Evolutionary conservation across 2,329 filamentous ascomycete species (phyloP), one percentile per base, ranked within the genome.

Genomic region (Penicillium corylophilum): DNA sequence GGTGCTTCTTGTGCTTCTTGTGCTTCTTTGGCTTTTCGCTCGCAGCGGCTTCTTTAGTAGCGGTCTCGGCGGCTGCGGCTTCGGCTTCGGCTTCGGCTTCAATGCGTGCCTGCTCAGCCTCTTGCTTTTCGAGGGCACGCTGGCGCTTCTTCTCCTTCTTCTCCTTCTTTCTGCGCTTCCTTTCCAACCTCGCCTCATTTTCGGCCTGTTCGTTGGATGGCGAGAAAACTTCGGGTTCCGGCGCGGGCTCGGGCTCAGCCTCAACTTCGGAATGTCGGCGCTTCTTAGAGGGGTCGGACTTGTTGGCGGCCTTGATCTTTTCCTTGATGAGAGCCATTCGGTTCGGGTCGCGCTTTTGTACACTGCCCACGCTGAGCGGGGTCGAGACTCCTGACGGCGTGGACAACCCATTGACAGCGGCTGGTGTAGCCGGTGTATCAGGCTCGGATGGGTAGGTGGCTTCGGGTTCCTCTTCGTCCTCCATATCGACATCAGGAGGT

Each of bases 1-100:
- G 36, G 28, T 18, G 33, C n/a, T 48, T 56, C 36, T 53, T 49
- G n/a, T 44, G 15, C 50, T 56, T 51, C 29, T 53, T 49, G 7
- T 42, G 39, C 2, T 50, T 40, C 29, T 41, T 29, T 12, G 5
- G 12, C 18, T 24, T 40, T 15, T 46, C 9, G n/a, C 18, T 36
- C 35, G 13, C 24, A 13, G 8, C 16, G 6, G 35, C 12, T 20
- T 49, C 38, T 12, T 46, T 51, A 42, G 40, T 31, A 22, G 23
- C 48, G n/a, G 13, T 39, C 26, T 20, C 16, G 26, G 22, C 45
- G 24, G n/a, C 28, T 4, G 28, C 38, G 13, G 22, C 22, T 26
- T 41, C 39, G n/a, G n/a, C n/a, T n/a, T n/a, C n/a, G n/a, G n/a
- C 28, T 4, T 38, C 38, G 13, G 22, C 22, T 26, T 41, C 39